These are phyloP conservation scores for Fusarium sp. DNA, from an alignment of 2,329 filamentous ascomycete species.

Conservation along the genomic window DNA sequence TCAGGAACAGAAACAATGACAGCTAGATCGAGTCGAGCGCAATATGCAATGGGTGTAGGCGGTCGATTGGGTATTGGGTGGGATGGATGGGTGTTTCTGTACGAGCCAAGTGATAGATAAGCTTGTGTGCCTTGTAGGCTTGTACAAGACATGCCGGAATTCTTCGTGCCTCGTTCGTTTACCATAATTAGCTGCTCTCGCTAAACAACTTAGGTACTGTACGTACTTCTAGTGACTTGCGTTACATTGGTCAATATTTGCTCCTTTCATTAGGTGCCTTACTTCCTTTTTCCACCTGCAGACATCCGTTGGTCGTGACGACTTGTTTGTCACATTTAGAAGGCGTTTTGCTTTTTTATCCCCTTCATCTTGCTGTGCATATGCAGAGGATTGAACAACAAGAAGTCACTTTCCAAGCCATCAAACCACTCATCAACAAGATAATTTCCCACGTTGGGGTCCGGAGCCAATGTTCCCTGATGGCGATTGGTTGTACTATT, in stretches of 20 bases:
- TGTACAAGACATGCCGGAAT: constrained; percentile 14
- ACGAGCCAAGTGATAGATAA: not conserved
- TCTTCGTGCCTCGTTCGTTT: constrained; percentile 14
- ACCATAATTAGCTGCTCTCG: constrained; percentile 18
- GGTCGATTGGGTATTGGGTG: not conserved
- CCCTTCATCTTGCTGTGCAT: constrained; percentile 5
- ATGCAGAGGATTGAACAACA: constrained; percentile 2
- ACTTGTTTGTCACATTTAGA: constrained; percentile 10
- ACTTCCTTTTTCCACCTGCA: not conserved
- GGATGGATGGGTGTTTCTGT: not conserved
- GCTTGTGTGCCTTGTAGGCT: constrained; percentile 10
- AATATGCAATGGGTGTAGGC: not conserved
- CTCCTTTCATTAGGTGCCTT: not conserved
- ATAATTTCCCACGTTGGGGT: constrained; percentile 48
- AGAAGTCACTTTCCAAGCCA: constrained; percentile 6
- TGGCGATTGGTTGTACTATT: constrained; percentile 37
- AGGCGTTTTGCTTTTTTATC: constrained; percentile 29
- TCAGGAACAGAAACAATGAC: constrained; percentile 15
- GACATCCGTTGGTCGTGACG: not conserved
- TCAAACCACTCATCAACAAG: constrained; percentile 32
- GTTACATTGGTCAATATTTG: not conserved
- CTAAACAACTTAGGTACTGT: not conserved
- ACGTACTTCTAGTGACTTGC: not conserved
- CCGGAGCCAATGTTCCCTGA: constrained; percentile 13
- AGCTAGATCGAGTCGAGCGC: constrained; percentile 4